Base-by-base conservation (phyloP, 2,329 filamentous ascomycete species). In the Aspergillus clavatus region DNA sequence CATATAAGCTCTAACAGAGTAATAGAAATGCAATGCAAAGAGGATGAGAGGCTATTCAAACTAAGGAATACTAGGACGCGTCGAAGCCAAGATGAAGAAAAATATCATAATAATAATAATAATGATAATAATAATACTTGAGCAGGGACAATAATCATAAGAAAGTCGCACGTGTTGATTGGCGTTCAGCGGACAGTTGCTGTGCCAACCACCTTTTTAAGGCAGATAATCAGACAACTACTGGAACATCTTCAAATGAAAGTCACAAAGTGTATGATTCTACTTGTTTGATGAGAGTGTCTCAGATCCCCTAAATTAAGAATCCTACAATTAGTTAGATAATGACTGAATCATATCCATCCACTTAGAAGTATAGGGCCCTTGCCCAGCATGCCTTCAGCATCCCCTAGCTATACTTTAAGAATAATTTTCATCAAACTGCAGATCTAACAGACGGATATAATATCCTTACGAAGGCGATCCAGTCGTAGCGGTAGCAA, bases 141-240 rank as follows among this genome's bases (percentile, higher is more conserved):
- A 7, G 28, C 12, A 3, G 16, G 23, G 23, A 24, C 23, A 18
- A 3, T 35, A 18, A 21, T 8, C 31, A 2, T 2, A 18, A 35
- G 8, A 4, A 10, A n/a, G n/a, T n/a, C n/a, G n/a, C n/a, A 21
- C 27, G 39, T 42, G 29, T 40, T 45, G 43, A 16, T 40, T 26
- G 24, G 26, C n/a, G 28, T 14, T 36, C n/a, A 23, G 31, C 35
- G 35, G 40, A 14, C 28, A 42, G 54, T 57, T 57, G 56, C 56
- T 50, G 53, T 52, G 56, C 51, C 55, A 59, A 58, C 55, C 21
- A 35, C 10, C 12, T 19, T 40, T 24, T 27, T 37, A 19, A n/a
- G 12, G 38, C 23, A 33, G 14, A 24, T 27, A 14, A 28, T 11
- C 31, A 24, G 23, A 24, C 5, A 5, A 24, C 8, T 8, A 35